phyloP scores from a whole-genome alignment of 495 filamentous ascomycete genomes.

The Neurospora sp. region DNA sequence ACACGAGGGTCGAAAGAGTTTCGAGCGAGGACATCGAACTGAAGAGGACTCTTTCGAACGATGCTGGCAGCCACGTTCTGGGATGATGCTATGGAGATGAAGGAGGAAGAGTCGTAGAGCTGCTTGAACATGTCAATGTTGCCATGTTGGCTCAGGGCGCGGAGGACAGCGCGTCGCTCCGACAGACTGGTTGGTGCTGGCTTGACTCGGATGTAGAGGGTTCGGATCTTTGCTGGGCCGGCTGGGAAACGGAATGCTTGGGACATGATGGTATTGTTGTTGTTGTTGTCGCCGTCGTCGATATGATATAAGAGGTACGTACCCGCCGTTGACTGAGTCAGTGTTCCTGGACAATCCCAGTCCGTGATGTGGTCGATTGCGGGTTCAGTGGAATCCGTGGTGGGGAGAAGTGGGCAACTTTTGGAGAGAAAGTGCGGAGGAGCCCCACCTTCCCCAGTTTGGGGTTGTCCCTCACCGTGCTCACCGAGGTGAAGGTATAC shows the following conservation, averaged over 20 bases:
- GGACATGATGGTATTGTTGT: background rate
- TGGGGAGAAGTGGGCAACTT: background rate
- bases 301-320: background rate
- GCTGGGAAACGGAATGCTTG: background rate
- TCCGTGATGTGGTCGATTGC: background rate
- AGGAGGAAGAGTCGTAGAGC: constrained; percentile 40
- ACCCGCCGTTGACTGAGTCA: background rate
- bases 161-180: constrained; percentile 63
- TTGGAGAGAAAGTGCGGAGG: background rate
- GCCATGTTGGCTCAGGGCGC: constrained; percentile 63
- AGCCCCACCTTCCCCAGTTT: background rate
- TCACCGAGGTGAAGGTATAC: background rate
- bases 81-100: constrained; percentile 27
- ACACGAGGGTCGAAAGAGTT: background rate
- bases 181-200: constrained; percentile 54
- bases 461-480: background rate
- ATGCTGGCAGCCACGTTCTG: constrained; percentile 12
- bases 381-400: background rate
- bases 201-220: constrained; percentile 52
- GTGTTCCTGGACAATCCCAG: background rate
- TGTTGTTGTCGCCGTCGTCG: background rate
- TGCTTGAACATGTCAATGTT: constrained; percentile 68
- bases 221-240: constrained; percentile 11
- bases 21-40: constrained; percentile 11
- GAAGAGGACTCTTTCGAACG: constrained; percentile 17